phyloP scores from a whole-genome alignment of 208 protist genomes.

The Crithidia brevicula region DNA sequence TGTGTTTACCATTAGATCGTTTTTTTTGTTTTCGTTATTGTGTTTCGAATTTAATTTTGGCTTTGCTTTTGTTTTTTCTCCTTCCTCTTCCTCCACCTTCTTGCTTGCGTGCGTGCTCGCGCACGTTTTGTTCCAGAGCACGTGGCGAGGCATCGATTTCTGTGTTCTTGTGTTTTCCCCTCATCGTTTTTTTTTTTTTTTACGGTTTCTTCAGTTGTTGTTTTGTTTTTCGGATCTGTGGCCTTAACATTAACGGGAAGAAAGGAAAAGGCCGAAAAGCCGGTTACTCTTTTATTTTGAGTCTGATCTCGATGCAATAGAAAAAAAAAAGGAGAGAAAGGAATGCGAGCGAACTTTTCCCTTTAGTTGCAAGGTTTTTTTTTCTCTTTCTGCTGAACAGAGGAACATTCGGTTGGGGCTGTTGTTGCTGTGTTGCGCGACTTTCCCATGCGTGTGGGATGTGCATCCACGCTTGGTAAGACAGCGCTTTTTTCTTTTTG shows the following conservation, averaged over 20 bases:
- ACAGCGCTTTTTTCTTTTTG: too few relatives aligned
- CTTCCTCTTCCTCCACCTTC: not conserved
- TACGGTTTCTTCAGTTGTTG: too few relatives aligned
- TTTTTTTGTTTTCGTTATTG: not conserved
- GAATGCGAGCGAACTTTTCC: not conserved
- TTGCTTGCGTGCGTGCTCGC: not conserved
- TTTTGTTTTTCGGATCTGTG: not conserved
- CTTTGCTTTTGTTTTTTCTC: slow-evolving; percentile 3
- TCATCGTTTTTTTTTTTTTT: not conserved
- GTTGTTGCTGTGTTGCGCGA: too few relatives aligned
- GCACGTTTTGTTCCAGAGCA: slow-evolving; percentile 10
- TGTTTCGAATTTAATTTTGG: slow-evolving; percentile 1
- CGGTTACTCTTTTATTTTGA: not conserved
- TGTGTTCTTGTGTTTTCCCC: not conserved
- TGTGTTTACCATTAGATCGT: not conserved
- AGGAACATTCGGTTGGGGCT: too few relatives aligned
- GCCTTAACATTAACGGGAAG: not conserved
- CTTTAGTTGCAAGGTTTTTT: too few relatives aligned
- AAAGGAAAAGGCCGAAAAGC: not conserved
- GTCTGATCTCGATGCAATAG: too few relatives aligned
- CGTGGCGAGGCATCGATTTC: not conserved
- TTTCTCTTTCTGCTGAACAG: too few relatives aligned
- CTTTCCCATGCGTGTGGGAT: too few relatives aligned
- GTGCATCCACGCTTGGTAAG: too few relatives aligned
- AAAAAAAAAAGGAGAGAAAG: not conserved